Conservation (phyloP, 2,329 filamentous ascomycete species). For the Cladorrhinum sp. region DNA sequence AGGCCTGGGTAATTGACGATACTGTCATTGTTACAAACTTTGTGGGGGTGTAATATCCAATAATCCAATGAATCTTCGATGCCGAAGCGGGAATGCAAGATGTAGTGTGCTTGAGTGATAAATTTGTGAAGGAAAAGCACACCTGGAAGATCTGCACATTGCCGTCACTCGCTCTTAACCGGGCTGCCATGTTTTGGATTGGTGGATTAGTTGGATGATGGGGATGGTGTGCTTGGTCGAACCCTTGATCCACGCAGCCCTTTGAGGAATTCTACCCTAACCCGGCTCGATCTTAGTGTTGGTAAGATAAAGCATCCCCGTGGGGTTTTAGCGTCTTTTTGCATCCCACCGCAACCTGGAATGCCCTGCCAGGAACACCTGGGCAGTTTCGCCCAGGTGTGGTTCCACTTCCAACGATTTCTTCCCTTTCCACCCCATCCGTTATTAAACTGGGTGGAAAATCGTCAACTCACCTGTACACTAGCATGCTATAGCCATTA, state of each 20-base stretch:
- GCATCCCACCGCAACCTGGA: neutral
- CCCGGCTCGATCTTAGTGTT: neutral
- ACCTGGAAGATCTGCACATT: neutral
- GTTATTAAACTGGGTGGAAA: too few species aligned
- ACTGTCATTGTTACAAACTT: neutral
- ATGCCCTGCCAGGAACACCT: neutral
- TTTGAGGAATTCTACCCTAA: neutral
- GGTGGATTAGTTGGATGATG: too few species aligned
- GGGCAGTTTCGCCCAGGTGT: too few species aligned
- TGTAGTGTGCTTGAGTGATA: neutral
- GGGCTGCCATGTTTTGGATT: too few species aligned
- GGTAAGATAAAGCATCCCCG: too few species aligned
- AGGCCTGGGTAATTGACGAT: neutral
- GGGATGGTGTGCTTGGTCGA: neutral
- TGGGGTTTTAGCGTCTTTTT: neutral
- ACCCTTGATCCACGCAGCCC: neutral
- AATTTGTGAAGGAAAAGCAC: neutral
- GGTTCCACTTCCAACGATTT: too few species aligned
- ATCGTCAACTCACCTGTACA: too few species aligned
- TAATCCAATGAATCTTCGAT: neutral
- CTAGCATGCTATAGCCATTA: neutral
- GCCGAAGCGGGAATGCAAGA: neutral
- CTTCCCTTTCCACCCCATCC: too few species aligned
- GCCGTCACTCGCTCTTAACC: too few species aligned
- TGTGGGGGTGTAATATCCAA: neutral